phyloP scores from a whole-genome alignment of 768 basidiomycete species.

The Leccinum subtestaceum region DNA sequence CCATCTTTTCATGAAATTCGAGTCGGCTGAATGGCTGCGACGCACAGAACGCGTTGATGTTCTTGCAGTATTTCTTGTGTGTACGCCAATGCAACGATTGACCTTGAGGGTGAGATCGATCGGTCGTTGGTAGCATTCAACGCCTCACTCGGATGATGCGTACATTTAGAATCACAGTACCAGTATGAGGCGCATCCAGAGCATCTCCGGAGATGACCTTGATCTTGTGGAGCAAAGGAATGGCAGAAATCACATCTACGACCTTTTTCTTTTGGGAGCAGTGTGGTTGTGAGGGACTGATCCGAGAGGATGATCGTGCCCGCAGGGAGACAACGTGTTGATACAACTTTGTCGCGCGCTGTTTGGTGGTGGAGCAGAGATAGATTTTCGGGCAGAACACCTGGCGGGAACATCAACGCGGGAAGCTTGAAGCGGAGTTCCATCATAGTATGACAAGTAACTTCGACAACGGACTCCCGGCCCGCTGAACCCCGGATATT shows the following conservation, averaged over 20 bases:
- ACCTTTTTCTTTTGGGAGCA: conserved; percentile 58
- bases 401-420: conserved; percentile 7
- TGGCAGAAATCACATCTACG: conserved; percentile 68
- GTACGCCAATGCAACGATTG: conserved; percentile 65
- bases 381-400: conserved; percentile 9
- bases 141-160: conserved; percentile 22
- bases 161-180: conserved; percentile 71
- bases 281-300: conserved; percentile 43
- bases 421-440: background rate
- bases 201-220: conserved; percentile 48
- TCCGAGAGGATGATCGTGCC: conserved; percentile 52
- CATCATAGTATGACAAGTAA: background rate
- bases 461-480: conserved; percentile 1
- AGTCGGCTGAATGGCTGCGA: conserved; percentile 50
- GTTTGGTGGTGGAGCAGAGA: conserved; percentile 43
- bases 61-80: conserved; percentile 70
- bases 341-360: conserved; percentile 51
- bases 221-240: conserved; percentile 28
- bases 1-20: conserved; percentile 51
- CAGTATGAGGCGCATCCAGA: conserved; percentile 67
- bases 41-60: conserved; percentile 43
- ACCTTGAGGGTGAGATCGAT: conserved; percentile 40
- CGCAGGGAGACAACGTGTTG: conserved; percentile 35
- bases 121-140: conserved; percentile 9
- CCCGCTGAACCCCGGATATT: background rate